Percentiles rank a stretch among this genome's conserved stretches.
phyloP scores from a whole-genome alignment of 768 basidiomycete genomes.

The Nidularia pulvinata region DNA sequence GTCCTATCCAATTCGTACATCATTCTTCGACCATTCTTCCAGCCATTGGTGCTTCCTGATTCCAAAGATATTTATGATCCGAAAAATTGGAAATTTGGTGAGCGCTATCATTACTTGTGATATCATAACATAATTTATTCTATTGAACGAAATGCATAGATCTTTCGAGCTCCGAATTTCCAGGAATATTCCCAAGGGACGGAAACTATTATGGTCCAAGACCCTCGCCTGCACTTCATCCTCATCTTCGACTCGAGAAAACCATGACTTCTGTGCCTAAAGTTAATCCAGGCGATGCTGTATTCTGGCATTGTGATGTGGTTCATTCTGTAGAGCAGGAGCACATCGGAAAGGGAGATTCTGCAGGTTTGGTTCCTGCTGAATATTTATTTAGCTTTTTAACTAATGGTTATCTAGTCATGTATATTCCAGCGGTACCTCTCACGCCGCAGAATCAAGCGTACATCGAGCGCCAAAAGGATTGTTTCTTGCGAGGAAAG shows the following conservation, averaged over 20 bases:
- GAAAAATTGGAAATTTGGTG: constrained; percentile 58
- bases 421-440: constrained; percentile 80
- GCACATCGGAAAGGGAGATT: constrained; percentile 54
- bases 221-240: constrained; percentile 58
- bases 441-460: constrained; percentile 57
- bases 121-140: no score
- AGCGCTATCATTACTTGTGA: neutral
- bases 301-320: constrained; percentile 75
- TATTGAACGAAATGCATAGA: constrained; percentile 24
- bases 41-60: constrained; percentile 34
- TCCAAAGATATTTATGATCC: constrained; percentile 42
- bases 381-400: no score
- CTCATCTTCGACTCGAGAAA: constrained; percentile 60
- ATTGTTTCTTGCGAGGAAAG: constrained; percentile 55
- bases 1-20: constrained; percentile 68
- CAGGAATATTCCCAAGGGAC: constrained; percentile 40
- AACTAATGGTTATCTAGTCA: constrained; percentile 36
- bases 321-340: constrained; percentile 48
- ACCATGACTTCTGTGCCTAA: constrained; percentile 74
- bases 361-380: constrained; percentile 38
- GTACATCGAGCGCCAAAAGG: constrained; percentile 64
- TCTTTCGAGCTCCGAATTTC: constrained; percentile 46
- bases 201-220: constrained; percentile 40
- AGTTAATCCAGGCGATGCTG: constrained; percentile 76
- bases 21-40: constrained; percentile 80